Base-by-base conservation (phyloP, 306 rosid species). In the Begonia loranthoides region DNA sequence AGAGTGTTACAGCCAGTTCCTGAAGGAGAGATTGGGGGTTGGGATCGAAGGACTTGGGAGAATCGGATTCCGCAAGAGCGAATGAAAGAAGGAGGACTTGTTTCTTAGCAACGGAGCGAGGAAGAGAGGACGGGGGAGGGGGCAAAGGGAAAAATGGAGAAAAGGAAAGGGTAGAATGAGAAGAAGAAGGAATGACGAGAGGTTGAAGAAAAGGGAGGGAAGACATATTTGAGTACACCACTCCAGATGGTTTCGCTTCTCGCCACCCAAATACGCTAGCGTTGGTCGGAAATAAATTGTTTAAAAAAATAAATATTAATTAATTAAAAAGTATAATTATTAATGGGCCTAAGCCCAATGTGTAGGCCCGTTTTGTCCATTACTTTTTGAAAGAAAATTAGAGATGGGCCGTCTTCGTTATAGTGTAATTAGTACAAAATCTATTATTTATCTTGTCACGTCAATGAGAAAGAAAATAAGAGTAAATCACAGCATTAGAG, bases 1-100 rank as follows among this genome's bases (percentile, higher is more conserved):
- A 57, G 46, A 17, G 52, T 58, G 59, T 69, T 73, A 88, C 95
- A 3, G 84, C 76, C 45, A 82, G 67, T 33, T 73, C 54, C 73
- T 73, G 89, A 38, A 89, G 87, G 58, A 82, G 87, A 28, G 75
- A 1, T 45, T 61, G 73, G 15, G 75, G 67, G 9, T 75, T 72
- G 51, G 87, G 80, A 40, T 71, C 70, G 12, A 76, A 62, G 13
- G 89, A 77, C 57, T 73, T 77, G 38, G 84, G 70, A 0, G 95
- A 79, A 51, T 82, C 82, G 2, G 97, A 82, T 5, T 76, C 89
- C 0, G 93, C 64, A 14, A 89, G 75, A 60, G 97, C 86, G 46
- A 77, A 73, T 22, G 79, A 60, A 41, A 71, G 51, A 1, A 66
- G 15, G 24, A 66, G 63, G 79, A 62, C 57, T 75, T 79, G 38